Conservation (phyloP, 2,329 filamentous ascomycete species). For the Herpomyces periplanetae region DNA sequence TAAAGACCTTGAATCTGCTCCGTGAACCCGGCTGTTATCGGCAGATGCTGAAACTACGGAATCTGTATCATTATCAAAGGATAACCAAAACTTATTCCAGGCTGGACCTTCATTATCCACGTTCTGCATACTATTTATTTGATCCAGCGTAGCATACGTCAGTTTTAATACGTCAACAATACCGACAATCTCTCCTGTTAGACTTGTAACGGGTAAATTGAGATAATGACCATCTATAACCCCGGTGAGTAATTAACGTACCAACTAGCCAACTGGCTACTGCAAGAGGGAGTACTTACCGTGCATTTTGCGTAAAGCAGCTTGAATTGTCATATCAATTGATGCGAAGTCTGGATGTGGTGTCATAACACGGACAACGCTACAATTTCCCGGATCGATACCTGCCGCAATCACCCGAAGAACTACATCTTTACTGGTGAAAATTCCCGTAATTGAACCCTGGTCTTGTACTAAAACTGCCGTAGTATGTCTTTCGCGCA, state of each 20-base stretch:
- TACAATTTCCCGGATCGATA: conserved; percentile 70
- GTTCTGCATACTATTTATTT: conserved; percentile 68
- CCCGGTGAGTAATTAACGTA: conserved; percentile 4
- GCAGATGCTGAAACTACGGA: conserved; percentile 80
- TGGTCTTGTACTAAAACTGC: conserved; percentile 85
- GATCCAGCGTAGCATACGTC: conserved; percentile 86
- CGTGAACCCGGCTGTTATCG: conserved; percentile 24
- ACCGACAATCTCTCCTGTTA: conserved; percentile 76
- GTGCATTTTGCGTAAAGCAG: conserved; percentile 93
- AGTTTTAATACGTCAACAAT: conserved; percentile 98
- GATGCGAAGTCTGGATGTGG: conserved; percentile 94
- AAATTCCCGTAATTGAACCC: conserved; percentile 88
- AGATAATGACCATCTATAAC: conserved; percentile 65
- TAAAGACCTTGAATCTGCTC: conserved; percentile 27
- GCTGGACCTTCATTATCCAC: conserved; percentile 69
- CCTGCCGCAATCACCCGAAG: conserved; percentile 88
- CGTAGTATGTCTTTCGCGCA: conserved; percentile 97
- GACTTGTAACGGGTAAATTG: conserved; percentile 93
- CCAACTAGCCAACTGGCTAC: conserved; percentile 1
- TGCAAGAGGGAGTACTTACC: conserved; percentile 16
- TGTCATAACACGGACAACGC: conserved; percentile 93
- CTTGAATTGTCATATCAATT: conserved; percentile 95
- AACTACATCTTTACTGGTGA: conserved; percentile 96
- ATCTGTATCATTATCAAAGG: conserved; percentile 69
- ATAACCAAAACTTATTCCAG: conserved; percentile 99